phyloP scores from a whole-genome alignment of 2,329 filamentous ascomycete genomes.

The Fusarium sublunatum region DNA sequence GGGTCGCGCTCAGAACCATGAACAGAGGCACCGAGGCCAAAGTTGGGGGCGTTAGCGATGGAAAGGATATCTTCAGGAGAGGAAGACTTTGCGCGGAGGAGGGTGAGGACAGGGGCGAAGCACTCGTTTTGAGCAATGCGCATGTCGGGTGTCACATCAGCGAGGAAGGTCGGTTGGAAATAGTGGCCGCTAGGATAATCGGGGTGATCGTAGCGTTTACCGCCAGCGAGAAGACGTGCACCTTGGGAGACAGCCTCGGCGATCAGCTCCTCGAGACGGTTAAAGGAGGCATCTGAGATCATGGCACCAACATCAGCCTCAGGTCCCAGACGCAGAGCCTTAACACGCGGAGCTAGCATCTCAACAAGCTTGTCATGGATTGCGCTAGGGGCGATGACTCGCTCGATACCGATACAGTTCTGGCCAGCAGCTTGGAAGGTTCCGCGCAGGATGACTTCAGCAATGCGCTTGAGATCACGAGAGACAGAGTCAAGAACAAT shows the following conservation, averaged over 20 bases:
- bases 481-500: conserved; percentile 84
- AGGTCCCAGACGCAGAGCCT: conserved; percentile 79
- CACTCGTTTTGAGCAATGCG: conserved; percentile 88
- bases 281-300: conserved; percentile 83
- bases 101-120: conserved; percentile 89
- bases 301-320: conserved; percentile 87
- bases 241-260: conserved; percentile 80
- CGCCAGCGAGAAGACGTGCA: conserved; percentile 84
- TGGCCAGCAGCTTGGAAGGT: conserved; percentile 96
- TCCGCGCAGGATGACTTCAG: conserved; percentile 87
- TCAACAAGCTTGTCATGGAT: conserved; percentile 79
- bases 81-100: conserved; percentile 79
- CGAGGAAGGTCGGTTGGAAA: conserved; percentile 89
- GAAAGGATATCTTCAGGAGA: conserved; percentile 71
- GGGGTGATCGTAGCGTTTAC: conserved; percentile 77
- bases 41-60: conserved; percentile 85
- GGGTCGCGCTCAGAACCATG: conserved; percentile 76
- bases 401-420: conserved; percentile 97
- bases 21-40: conserved; percentile 88
- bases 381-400: conserved; percentile 82
- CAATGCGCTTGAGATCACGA: conserved; percentile 75
- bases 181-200: conserved; percentile 84
- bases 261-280: conserved; percentile 80
- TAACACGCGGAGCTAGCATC: conserved; percentile 78
- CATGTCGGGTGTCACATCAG: conserved; percentile 90